A percentile compares a stretch with the other conserved stretches of the same genome.
Conservation (phyloP, 2,329 filamentous ascomycete genomes). For the Phoma sp. region DNA sequence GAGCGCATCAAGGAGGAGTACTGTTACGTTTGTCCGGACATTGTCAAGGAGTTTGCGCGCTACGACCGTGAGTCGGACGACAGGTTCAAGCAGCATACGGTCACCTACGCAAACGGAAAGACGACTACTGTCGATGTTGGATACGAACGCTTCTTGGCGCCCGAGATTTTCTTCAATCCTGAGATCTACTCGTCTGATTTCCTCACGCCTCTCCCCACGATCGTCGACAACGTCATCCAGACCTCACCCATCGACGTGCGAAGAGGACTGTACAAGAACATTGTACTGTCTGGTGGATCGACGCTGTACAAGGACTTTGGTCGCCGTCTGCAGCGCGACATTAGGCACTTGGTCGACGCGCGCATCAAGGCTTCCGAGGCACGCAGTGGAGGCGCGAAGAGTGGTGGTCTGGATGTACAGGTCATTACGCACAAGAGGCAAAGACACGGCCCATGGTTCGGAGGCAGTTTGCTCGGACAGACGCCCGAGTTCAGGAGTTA, state of each 20-base stretch:
- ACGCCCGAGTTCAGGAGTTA: constrained; percentile 98
- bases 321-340: constrained; percentile 92
- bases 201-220: constrained; percentile 88
- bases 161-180: constrained; percentile 99
- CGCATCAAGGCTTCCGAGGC: constrained; percentile 92
- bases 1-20: constrained; percentile 99
- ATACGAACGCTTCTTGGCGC: constrained; percentile 96
- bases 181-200: constrained; percentile 99
- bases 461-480: constrained; percentile 92
- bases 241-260: constrained; percentile 97
- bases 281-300: constrained; percentile 94
- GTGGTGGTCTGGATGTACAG: constrained; percentile 92
- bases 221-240: constrained; percentile 97
- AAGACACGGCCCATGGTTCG: constrained; percentile 97
- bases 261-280: constrained; percentile 98
- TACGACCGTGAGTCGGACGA: constrained; percentile 89
- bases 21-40: constrained; percentile 98
- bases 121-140: constrained; percentile 89
- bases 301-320: constrained; percentile 99
- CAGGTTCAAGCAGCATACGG: constrained; percentile 87
- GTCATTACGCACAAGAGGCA: constrained; percentile 98
- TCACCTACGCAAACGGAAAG: constrained; percentile 83
- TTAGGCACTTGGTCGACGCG: constrained; percentile 92
- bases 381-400: constrained; percentile 88
- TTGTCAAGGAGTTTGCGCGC: constrained; percentile 95